Evolutionary conservation across 2,329 filamentous ascomycete species (phyloP), one percentile per base, ranked within the genome.

Genomic region (Paracamarosporium sp.): DNA sequence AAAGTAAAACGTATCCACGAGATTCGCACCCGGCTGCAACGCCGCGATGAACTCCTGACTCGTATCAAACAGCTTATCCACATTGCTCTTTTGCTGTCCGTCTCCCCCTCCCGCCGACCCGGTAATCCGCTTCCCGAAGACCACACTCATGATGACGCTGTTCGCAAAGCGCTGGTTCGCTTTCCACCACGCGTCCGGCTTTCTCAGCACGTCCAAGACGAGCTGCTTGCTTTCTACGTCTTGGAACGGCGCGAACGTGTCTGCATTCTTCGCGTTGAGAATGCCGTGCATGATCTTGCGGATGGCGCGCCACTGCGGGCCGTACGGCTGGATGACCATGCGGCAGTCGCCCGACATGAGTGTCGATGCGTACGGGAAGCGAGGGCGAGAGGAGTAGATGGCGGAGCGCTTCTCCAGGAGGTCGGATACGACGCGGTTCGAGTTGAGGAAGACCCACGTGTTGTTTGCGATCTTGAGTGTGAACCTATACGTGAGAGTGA

Each of bases 241-340:
- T 60, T 76, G 73, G 54, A 69, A 76, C 3, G 68, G 66, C n/a
- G 51, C 59, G 55, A 73, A 74, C 4, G 61, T 61, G 24, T 57
- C 50, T n/a, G 54, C 52, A 33, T 70, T 66, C 22, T 57, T 60
- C 38, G 55, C 60, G 55, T 66, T 70, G 17, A 76, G 65, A 28
- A 75, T 72, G 11, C 60, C 40, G 45, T 75, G 72, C 66, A 76
- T 74, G 50, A 72, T 69, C 52, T 72, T 74, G 9, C 73, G 61
- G 7, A 68, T 31, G 1, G 52, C 24, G 11, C 71, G 62, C 72
- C 73, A 76, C 20, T 58, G 55, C 11, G 67, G 59, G 28, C 57
- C 60, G 48, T 75, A 73, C 24, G 66, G 68, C 66, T 71, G 71
- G 6, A 75, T 47, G 2, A 76, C 63, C 9, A 75, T 69, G n/a